Percentiles rank a stretch among this genome's conserved stretches.
Conservation (phyloP, 306 rosid genomes). For the Quercus suber region DNA sequence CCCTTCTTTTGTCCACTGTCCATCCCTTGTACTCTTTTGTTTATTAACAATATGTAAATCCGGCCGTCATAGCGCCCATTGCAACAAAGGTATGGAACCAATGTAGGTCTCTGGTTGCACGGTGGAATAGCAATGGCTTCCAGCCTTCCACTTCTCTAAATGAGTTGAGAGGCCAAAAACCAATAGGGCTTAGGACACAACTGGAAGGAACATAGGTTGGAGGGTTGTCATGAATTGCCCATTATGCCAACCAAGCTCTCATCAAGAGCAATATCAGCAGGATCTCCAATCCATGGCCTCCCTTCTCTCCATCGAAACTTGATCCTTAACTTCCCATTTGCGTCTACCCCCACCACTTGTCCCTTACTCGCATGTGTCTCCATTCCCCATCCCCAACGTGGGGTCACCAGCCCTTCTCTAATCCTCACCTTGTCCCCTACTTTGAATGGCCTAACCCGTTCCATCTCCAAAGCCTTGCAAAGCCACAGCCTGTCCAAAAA, state of each 20-base stretch:
- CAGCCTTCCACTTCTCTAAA: conserved; percentile 28
- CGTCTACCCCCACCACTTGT: conserved; percentile 86
- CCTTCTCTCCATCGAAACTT: conserved; percentile 99
- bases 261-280: conserved; percentile 80
- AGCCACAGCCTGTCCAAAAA: conserved; percentile 84
- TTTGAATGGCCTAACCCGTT: conserved; percentile 60
- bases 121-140: conserved; percentile 18
- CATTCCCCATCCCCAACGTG: conserved; percentile 99
- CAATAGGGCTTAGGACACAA: conserved; percentile 31
- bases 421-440: conserved; percentile 86
- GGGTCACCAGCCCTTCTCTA: conserved; percentile 78
- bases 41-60: conserved; percentile 39
- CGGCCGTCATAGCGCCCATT: conserved; percentile 27
- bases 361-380: conserved; percentile 96
- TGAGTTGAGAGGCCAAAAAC: conserved; percentile 23
- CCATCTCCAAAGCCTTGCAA: conserved; percentile 86
- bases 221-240: conserved; percentile 23
- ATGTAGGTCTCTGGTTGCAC: conserved; percentile 11
- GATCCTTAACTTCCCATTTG: conserved; percentile 88
- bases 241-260: conserved; percentile 35
- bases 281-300: conserved; percentile 95
- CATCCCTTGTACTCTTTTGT: conserved; percentile 31
- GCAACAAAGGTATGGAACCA: conserved; percentile 17
- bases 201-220: conserved; percentile 30
- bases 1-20: conserved; percentile 24